A percentile compares a stretch with the other conserved stretches of the same genome.
Evolutionary conservation across 164 flowering plant species (phyloP).

Genomic region (Sextonia rubra): DNA sequence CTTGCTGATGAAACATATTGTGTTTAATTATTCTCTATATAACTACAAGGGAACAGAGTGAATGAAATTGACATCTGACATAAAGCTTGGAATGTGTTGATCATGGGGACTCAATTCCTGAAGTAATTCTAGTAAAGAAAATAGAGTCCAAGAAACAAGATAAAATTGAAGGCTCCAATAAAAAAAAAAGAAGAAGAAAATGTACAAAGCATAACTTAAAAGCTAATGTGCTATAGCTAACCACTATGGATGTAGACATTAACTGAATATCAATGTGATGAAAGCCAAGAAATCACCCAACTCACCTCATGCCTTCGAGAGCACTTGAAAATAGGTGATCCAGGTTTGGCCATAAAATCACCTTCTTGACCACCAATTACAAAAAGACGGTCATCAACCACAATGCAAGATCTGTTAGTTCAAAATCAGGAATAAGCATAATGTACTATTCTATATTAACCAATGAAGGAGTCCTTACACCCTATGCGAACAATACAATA

Average conservation of each 20-base stretch:
- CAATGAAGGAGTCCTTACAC: background rate
- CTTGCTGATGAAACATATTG: background rate
- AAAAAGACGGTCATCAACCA: conserved; percentile 58
- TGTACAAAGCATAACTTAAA: background rate
- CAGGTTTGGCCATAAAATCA: conserved; percentile 96
- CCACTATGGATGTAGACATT: background rate
- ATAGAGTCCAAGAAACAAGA: background rate
- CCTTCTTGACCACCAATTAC: conserved; percentile 98
- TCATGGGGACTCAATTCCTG: background rate
- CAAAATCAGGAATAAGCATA: background rate
- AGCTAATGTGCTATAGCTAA: background rate
- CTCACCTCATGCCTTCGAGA: conserved; percentile 88
- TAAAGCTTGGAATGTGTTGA: background rate
- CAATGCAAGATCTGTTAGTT: conserved; percentile 71
- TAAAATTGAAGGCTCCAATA: background rate
- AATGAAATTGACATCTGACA: background rate
- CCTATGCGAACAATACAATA: background rate
- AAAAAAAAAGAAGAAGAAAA: too few relatives aligned
- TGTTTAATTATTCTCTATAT: too few relatives aligned
- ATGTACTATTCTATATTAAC: background rate
- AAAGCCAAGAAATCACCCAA: background rate
- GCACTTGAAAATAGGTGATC: conserved; percentile 94
- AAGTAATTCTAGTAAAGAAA: background rate
- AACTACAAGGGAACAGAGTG: background rate
- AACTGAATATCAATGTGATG: background rate